Percentiles rank a stretch among this genome's conserved stretches.
phyloP scores from a whole-genome alignment of 352 stramenopile species.

The Phytopythium mirpurense region DNA sequence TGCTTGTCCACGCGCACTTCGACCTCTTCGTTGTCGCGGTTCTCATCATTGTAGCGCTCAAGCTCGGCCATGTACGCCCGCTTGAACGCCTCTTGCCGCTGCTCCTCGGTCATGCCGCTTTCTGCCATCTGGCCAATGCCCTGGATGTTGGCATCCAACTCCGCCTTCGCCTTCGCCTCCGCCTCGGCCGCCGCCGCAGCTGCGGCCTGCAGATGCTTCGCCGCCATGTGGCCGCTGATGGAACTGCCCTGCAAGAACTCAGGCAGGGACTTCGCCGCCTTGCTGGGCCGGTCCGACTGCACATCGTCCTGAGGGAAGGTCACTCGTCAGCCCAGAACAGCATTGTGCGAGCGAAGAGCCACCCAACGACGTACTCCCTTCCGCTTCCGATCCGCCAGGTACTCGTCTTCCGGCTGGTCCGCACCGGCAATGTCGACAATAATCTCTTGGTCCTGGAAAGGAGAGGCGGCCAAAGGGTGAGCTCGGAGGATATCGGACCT shows the following conservation, averaged over 20 bases:
- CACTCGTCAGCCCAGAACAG: background rate
- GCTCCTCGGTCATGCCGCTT: slow-evolving; percentile 75
- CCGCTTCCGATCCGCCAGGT: slow-evolving; percentile 64
- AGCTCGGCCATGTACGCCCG: slow-evolving; percentile 78
- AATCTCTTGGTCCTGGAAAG: slow-evolving; percentile 65
- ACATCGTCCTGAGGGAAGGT: slow-evolving; percentile 39
- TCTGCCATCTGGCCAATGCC: slow-evolving; percentile 51
- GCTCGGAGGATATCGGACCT: background rate
- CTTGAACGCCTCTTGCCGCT: slow-evolving; percentile 79
- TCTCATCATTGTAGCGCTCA: slow-evolving; percentile 84
- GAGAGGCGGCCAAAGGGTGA: background rate
- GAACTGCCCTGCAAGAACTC: slow-evolving; percentile 81
- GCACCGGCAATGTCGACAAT: slow-evolving; percentile 82
- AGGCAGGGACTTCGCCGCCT: slow-evolving; percentile 58
- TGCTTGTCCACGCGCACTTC: slow-evolving; percentile 79
- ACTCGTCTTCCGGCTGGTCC: slow-evolving; percentile 73
- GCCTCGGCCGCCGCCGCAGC: slow-evolving; percentile 13
- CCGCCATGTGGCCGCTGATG: slow-evolving; percentile 83
- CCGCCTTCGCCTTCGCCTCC: slow-evolving; percentile 30
- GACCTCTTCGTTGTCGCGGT: slow-evolving; percentile 68
- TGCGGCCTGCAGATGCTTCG: slow-evolving; percentile 63
- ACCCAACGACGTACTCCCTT: slow-evolving; percentile 35
- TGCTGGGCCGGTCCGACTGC: slow-evolving; percentile 37
- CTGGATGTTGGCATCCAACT: slow-evolving; percentile 33
- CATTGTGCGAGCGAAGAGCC: background rate